Conservation (phyloP, 257 asterid species). For the Solanum ossicruentum region DNA sequence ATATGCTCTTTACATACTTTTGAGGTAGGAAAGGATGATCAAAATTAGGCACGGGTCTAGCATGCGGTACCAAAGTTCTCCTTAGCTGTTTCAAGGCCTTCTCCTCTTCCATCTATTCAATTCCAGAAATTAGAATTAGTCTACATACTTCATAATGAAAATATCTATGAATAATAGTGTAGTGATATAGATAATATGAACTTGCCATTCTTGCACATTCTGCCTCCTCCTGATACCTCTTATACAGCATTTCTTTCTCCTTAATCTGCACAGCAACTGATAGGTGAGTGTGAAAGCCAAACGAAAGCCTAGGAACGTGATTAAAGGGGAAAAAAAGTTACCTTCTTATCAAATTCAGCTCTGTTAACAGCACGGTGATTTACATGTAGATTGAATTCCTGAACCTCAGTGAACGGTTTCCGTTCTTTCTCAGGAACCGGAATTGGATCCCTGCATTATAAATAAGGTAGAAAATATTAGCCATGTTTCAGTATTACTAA, state of each 20-base stretch:
- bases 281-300: neutral
- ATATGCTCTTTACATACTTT: slow-evolving; percentile 20
- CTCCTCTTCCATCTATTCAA: slow-evolving; percentile 77
- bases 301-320: neutral
- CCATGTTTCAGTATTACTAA: neutral
- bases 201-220: slow-evolving; percentile 71
- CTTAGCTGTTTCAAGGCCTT: slow-evolving; percentile 80
- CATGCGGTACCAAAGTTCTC: slow-evolving; percentile 74
- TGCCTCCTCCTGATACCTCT: slow-evolving; percentile 85
- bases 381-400: slow-evolving; percentile 63
- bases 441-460: slow-evolving; percentile 68
- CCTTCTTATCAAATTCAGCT: slow-evolving; percentile 88
- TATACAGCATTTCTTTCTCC: slow-evolving; percentile 72
- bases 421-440: slow-evolving; percentile 70
- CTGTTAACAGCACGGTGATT: slow-evolving; percentile 69
- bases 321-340: neutral
- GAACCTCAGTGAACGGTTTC: slow-evolving; percentile 74
- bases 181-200: neutral
- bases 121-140: neutral
- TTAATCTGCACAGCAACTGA: slow-evolving; percentile 33
- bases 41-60: slow-evolving; percentile 72
- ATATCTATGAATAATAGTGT: neutral
- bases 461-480: neutral
- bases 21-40: slow-evolving; percentile 75
- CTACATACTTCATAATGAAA: neutral